Evolutionary conservation across 495 filamentous ascomycete species (phyloP).

Genomic region (Lineolata rhizophorae): DNA sequence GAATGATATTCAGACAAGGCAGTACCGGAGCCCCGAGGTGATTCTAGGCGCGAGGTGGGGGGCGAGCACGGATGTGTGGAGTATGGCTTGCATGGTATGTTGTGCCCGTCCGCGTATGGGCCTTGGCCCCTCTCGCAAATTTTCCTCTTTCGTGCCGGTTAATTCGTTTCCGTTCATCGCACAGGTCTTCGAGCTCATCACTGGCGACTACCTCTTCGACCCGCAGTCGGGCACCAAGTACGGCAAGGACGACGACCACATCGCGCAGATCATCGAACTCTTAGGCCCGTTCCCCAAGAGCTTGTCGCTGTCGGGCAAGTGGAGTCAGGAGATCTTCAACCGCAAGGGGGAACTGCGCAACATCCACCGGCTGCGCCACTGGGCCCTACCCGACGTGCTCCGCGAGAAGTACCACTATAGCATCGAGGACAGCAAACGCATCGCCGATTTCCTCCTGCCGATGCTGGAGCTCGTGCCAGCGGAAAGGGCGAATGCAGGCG

Average conservation of each 20-base stretch:
- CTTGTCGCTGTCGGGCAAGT: constrained; percentile 77
- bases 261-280: constrained; percentile 96
- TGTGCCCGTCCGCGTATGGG: no score
- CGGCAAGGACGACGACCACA: constrained; percentile 98
- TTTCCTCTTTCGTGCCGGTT: neutral
- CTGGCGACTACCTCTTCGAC: constrained; percentile 96
- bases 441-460: constrained; percentile 69
- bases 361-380: constrained; percentile 90
- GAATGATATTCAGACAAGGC: constrained; percentile 95
- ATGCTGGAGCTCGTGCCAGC: constrained; percentile 84
- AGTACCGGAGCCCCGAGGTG: constrained; percentile 94
- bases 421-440: constrained; percentile 50
- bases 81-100: constrained; percentile 95
- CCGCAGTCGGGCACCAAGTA: constrained; percentile 98
- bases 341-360: constrained; percentile 93
- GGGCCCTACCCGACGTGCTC: constrained; percentile 85
- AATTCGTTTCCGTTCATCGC: no score
- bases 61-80: constrained; percentile 96
- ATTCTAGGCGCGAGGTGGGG: constrained; percentile 96
- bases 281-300: constrained; percentile 85
- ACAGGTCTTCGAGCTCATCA: constrained; percentile 93
- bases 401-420: constrained; percentile 93
- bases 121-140: neutral
- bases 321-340: constrained; percentile 98
- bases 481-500: constrained; percentile 81